phyloP scores from a whole-genome alignment of 2,329 filamentous ascomycete genomes.

The Xylariaceae sp. region DNA sequence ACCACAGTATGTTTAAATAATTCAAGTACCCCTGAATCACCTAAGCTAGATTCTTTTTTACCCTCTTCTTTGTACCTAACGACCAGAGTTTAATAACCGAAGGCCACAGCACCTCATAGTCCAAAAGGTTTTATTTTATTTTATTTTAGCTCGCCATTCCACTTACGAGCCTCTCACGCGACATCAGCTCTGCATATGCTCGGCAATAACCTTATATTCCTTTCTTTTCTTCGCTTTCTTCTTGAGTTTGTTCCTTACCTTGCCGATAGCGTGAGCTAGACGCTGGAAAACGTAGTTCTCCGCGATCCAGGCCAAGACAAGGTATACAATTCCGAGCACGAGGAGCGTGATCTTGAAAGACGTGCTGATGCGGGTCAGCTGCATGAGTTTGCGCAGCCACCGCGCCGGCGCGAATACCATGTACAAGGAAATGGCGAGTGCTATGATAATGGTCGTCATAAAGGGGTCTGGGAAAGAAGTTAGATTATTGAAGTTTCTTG shows the following conservation, averaged over 20 bases:
- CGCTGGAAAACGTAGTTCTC: slow-evolving; percentile 74
- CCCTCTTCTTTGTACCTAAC: too few relatives aligned
- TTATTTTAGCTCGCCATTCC: too few relatives aligned
- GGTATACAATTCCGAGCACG: slow-evolving; percentile 70
- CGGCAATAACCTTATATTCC: slow-evolving; percentile 81
- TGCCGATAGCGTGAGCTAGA: slow-evolving; percentile 71
- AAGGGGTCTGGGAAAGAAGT: slow-evolving; percentile 73
- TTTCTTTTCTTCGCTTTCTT: slow-evolving; percentile 77
- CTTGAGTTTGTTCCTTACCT: slow-evolving; percentile 61
- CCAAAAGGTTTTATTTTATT: too few relatives aligned
- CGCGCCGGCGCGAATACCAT: slow-evolving; percentile 79
- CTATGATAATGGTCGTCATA: slow-evolving; percentile 73
- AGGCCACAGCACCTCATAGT: too few relatives aligned
- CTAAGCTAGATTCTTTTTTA: too few relatives aligned
- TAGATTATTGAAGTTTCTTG: slow-evolving; percentile 20
- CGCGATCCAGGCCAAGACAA: slow-evolving; percentile 70
- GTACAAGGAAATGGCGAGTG: slow-evolving; percentile 72
- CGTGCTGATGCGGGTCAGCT: slow-evolving; percentile 77
- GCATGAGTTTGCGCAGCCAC: slow-evolving; percentile 77
- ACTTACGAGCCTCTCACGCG: background rate
- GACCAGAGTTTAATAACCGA: too few relatives aligned
- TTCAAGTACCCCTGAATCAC: too few relatives aligned
- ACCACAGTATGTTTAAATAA: too few relatives aligned
- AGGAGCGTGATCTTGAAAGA: slow-evolving; percentile 78
- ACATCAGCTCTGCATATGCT: slow-evolving; percentile 61